These are phyloP conservation scores for Cladosporium sphaerospermum DNA, from an alignment of 2,329 filamentous ascomycete genomes.

Conservation along the genomic window DNA sequence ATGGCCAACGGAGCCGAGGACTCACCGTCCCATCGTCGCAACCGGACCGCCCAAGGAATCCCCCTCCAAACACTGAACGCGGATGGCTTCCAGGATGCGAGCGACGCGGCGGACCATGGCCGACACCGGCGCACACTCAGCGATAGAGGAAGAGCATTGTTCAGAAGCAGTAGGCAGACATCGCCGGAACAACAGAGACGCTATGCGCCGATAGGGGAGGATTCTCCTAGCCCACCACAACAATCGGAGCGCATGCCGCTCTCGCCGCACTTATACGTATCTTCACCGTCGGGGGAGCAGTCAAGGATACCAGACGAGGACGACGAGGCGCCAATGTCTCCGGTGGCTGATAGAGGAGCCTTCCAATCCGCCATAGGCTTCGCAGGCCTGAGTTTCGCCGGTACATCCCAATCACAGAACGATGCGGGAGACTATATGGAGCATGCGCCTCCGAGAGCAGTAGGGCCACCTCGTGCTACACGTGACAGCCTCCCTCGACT, in stretches of 20 bases:
- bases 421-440: constrained; percentile 16
- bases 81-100: constrained; percentile 22
- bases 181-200: constrained; percentile 7
- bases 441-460: constrained; percentile 13
- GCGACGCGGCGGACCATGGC: constrained; percentile 24
- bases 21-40: constrained; percentile 37
- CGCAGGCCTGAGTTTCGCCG: constrained; percentile 41
- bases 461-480: constrained; percentile 11
- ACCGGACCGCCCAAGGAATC: constrained; percentile 55
- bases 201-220: constrained; percentile 48
- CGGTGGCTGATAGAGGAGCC: constrained; percentile 39
- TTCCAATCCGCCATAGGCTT: constrained; percentile 47
- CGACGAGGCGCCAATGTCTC: constrained; percentile 34
- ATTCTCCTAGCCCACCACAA: constrained; percentile 44
- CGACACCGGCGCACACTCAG: constrained; percentile 42
- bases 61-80: constrained; percentile 55
- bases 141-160: constrained; percentile 43
- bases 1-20: constrained; percentile 44
- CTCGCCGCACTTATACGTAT: constrained; percentile 30
- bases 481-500: constrained; percentile 26
- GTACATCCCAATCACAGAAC: constrained; percentile 24
- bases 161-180: constrained; percentile 32
- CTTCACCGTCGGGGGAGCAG: constrained; percentile 30
- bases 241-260: constrained; percentile 13
- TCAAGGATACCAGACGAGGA: constrained; percentile 28